phyloP scores from a whole-genome alignment of 225 moss, liverwort and hornwort genomes.

The Pseudisothecium myosuroides region DNA sequence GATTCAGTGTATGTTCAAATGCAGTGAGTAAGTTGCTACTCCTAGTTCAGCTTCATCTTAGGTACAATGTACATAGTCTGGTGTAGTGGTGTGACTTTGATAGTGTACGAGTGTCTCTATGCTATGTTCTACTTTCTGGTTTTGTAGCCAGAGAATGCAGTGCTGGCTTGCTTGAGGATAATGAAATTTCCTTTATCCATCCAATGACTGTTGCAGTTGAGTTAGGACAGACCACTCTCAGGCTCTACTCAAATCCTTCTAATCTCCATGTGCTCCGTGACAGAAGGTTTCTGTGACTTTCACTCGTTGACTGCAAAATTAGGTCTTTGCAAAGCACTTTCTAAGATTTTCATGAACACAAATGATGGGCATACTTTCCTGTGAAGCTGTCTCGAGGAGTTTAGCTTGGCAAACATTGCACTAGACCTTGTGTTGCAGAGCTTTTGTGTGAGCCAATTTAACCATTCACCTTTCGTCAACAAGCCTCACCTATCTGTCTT shows the following conservation, averaged over 20 bases:
- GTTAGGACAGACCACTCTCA: neutral
- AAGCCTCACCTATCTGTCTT: too few relatives aligned
- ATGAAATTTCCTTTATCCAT: neutral
- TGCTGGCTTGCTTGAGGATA: neutral
- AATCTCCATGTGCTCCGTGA: neutral
- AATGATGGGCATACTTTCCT: too few relatives aligned
- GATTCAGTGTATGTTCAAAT: neutral
- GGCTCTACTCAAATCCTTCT: neutral
- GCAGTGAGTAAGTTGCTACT: neutral
- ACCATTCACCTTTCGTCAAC: too few relatives aligned
- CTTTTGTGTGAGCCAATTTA: too few relatives aligned
- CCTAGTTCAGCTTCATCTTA: neutral
- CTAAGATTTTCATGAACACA: too few relatives aligned
- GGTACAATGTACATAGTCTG: neutral
- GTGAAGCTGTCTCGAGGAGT: too few relatives aligned
- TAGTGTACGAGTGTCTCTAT: fast-evolving
- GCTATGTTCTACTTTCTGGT: neutral
- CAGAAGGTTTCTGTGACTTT: too few relatives aligned
- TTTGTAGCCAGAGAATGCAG: neutral
- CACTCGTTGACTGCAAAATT: too few relatives aligned
- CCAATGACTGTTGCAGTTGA: neutral
- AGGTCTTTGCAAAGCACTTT: too few relatives aligned
- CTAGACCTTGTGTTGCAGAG: too few relatives aligned
- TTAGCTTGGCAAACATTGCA: too few relatives aligned
- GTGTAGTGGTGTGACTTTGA: too few relatives aligned